Percentiles rank a stretch among this genome's conserved stretches.
phyloP scores from a whole-genome alignment of 257 asterid genomes.

The Jacaranda copaia region DNA sequence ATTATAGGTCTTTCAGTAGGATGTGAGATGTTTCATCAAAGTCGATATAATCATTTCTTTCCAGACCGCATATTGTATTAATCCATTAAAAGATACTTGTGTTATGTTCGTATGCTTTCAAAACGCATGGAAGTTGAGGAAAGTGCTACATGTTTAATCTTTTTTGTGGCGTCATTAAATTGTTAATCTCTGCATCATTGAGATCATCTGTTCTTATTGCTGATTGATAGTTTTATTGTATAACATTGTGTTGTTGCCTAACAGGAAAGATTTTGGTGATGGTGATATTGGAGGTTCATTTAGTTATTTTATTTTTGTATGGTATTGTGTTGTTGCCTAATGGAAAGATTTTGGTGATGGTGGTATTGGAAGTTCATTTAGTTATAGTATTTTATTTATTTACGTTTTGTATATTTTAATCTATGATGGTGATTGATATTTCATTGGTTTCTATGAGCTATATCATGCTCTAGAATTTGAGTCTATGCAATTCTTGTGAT shows the following conservation, averaged over 20 bases:
- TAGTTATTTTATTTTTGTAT: neutral
- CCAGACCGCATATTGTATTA: neutral
- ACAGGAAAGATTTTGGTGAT: too few relatives aligned
- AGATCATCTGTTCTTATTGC: neutral
- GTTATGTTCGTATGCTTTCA: neutral
- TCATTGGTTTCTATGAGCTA: neutral
- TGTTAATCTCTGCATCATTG: neutral
- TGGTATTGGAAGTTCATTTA: neutral
- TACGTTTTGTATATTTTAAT: neutral
- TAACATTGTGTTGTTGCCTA: too few relatives aligned
- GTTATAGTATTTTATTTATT: neutral
- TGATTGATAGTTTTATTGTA: neutral
- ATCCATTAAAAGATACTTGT: neutral
- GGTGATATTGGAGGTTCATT: neutral
- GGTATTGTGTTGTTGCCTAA: too few relatives aligned
- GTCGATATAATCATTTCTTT: neutral
- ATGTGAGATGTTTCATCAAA: too few relatives aligned
- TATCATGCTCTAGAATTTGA: neutral
- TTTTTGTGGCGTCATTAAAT: neutral
- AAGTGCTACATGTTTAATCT: neutral
- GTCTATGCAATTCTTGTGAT: neutral
- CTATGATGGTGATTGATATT: slow-evolving; percentile 14
- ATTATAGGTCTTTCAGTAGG: too few relatives aligned
- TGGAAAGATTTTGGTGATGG: neutral
- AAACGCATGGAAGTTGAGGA: neutral